Conservation (phyloP, 2,329 filamentous ascomycete species). For the Alternaria sp. region DNA sequence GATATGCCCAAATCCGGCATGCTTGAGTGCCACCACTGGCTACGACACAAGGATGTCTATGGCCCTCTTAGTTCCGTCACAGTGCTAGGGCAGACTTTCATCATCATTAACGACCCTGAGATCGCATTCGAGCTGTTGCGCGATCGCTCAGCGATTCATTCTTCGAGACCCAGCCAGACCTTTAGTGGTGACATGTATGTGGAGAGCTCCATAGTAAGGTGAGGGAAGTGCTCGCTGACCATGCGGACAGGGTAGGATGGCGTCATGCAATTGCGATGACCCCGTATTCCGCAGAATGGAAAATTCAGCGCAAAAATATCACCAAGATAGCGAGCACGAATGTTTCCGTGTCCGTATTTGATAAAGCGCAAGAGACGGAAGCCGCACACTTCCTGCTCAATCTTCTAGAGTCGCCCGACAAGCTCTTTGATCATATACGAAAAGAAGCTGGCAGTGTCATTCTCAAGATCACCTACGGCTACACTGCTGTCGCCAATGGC, state of each 20-base stretch:
- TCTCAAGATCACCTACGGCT: conserved; percentile 47
- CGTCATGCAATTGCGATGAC: conserved; percentile 22
- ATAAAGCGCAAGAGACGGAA: conserved; percentile 29
- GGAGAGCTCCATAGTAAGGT: conserved; percentile 7
- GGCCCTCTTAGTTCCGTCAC: conserved; percentile 33
- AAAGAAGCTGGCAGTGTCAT: conserved; percentile 37
- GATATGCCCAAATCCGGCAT: conserved; percentile 53
- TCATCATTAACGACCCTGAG: conserved; percentile 31
- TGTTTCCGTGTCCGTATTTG: conserved; percentile 24
- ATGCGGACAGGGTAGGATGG: conserved; percentile 23
- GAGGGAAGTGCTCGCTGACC: neutral
- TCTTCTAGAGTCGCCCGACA: conserved; percentile 20
- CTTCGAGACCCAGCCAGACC: conserved; percentile 22
- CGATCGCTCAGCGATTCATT: conserved; percentile 29
- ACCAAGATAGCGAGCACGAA: conserved; percentile 28
- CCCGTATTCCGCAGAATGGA: conserved; percentile 22
- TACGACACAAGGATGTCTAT: conserved; percentile 49
- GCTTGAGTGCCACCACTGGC: conserved; percentile 52
- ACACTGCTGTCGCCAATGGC: conserved; percentile 49
- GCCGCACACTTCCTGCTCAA: conserved; percentile 31
- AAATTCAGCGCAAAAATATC: conserved; percentile 31
- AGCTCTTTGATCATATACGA: conserved; percentile 29
- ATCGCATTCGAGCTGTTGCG: conserved; percentile 33
- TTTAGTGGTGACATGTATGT: conserved; percentile 30
- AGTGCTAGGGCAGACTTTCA: conserved; percentile 30